Conservation (phyloP, 1,284 basidiomycete genomes). For the Chalciporus sp. region DNA sequence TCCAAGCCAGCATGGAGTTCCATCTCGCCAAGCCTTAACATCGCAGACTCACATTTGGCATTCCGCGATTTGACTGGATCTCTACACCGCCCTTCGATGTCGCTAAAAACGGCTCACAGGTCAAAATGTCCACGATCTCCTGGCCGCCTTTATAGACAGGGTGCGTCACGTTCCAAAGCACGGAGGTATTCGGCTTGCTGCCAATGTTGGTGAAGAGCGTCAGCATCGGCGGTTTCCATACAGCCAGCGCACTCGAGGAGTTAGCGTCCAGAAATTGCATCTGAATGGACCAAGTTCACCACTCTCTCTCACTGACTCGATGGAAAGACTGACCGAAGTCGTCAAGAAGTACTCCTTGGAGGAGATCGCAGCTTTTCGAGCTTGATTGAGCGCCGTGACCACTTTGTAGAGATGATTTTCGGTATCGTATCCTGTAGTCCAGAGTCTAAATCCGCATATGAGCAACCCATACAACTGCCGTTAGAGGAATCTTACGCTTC, state of each 20-base stretch:
- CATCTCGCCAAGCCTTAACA: background rate
- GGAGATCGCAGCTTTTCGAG: slow-evolving; percentile 56
- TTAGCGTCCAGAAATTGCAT: slow-evolving; percentile 48
- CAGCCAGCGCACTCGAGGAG: slow-evolving; percentile 50
- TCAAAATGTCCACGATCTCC: slow-evolving; percentile 63
- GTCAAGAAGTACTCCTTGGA: slow-evolving; percentile 52
- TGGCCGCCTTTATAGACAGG: slow-evolving; percentile 49
- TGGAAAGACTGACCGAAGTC: slow-evolving; percentile 43
- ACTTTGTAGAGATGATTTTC: slow-evolving; percentile 54
- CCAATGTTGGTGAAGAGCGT: slow-evolving; percentile 70
- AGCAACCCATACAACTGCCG: background rate
- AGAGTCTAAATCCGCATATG: slow-evolving; percentile 45
- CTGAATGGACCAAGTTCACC: slow-evolving; percentile 30
- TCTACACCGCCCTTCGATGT: slow-evolving; percentile 48
- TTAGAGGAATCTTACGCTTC: slow-evolving; percentile 45
- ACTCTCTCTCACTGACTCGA: background rate
- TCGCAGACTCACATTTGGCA: slow-evolving; percentile 41
- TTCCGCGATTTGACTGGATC: slow-evolving; percentile 38
- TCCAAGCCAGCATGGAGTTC: background rate
- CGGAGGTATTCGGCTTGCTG: slow-evolving; percentile 31
- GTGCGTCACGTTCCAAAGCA: slow-evolving; percentile 50
- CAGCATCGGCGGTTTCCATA: slow-evolving; percentile 69
- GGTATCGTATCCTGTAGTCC: slow-evolving; percentile 54
- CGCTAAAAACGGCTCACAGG: slow-evolving; percentile 50
- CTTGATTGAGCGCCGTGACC: slow-evolving; percentile 59